phyloP scores from a whole-genome alignment of 2,329 filamentous ascomycete genomes.

The Penicillium polonicum region DNA sequence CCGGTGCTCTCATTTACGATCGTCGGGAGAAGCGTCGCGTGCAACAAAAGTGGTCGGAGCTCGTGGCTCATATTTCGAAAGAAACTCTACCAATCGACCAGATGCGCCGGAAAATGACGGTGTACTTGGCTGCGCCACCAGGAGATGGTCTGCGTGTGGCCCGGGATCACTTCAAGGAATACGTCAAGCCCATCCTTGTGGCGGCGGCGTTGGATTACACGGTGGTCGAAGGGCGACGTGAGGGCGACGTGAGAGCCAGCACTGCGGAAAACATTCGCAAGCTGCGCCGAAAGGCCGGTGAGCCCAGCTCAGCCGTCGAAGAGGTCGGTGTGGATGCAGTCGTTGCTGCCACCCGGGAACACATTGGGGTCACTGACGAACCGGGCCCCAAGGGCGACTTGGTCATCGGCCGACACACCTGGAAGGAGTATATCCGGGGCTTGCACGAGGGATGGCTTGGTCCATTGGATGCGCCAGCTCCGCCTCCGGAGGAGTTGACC shows the following conservation, averaged over 20 bases:
- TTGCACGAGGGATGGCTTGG: slow-evolving; percentile 96
- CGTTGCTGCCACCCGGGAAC: slow-evolving; percentile 63
- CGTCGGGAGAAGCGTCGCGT: slow-evolving; percentile 82
- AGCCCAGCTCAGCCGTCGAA: slow-evolving; percentile 48
- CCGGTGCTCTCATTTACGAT: slow-evolving; percentile 84
- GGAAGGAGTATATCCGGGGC: slow-evolving; percentile 95
- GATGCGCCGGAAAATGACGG: slow-evolving; percentile 78
- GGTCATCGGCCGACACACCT: slow-evolving; percentile 84
- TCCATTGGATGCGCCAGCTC: slow-evolving; percentile 59
- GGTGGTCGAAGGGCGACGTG: slow-evolving; percentile 84
- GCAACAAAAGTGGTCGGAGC: slow-evolving; percentile 80
- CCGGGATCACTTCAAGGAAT: slow-evolving; percentile 95
- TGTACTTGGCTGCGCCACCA: slow-evolving; percentile 83
- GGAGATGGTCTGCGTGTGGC: slow-evolving; percentile 78
- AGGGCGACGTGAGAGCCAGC: slow-evolving; percentile 88
- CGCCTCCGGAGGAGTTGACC: slow-evolving; percentile 25
- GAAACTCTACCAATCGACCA: slow-evolving; percentile 71
- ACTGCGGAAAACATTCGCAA: slow-evolving; percentile 81
- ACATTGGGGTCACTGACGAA: slow-evolving; percentile 68
- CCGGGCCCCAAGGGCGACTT: slow-evolving; percentile 78
- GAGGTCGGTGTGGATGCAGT: slow-evolving; percentile 57
- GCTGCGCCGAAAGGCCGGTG: slow-evolving; percentile 59
- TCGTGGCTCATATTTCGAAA: slow-evolving; percentile 79
- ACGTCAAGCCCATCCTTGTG: slow-evolving; percentile 88
- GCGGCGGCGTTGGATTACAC: slow-evolving; percentile 93